phyloP scores from a whole-genome alignment of 2,329 filamentous ascomycete species.

The Xylariaceae sp. region DNA sequence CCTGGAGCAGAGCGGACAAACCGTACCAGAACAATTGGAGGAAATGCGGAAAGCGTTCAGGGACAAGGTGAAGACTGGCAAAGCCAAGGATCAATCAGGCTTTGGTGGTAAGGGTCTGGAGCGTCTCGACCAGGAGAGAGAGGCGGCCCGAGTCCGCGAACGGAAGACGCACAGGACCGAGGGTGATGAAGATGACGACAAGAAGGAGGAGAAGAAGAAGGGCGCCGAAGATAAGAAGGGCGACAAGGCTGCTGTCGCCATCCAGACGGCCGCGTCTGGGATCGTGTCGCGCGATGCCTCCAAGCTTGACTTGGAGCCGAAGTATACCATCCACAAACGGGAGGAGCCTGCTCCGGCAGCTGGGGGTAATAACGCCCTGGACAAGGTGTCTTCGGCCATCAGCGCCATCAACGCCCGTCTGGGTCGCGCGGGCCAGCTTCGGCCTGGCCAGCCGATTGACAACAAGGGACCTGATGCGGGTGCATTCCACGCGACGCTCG shows the following conservation, averaged over 20 bases:
- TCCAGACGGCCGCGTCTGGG: constrained; percentile 54
- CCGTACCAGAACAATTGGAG: constrained; percentile 62
- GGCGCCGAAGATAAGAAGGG: constrained; percentile 62
- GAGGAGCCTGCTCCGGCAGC: constrained; percentile 42
- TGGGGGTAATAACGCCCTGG: constrained; percentile 58
- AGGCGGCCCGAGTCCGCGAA: constrained; percentile 77
- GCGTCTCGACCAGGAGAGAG: constrained; percentile 81
- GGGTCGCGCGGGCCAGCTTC: constrained; percentile 80
- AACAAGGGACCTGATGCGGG: constrained; percentile 98
- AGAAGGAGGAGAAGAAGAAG: constrained; percentile 66
- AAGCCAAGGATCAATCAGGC: constrained; percentile 80
- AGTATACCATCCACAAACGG: constrained; percentile 66
- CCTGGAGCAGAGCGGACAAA: constrained; percentile 82
- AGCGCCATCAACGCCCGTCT: constrained; percentile 86
- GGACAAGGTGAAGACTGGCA: constrained; percentile 87
- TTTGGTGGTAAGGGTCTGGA: constrained; percentile 95
- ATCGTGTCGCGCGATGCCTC: constrained; percentile 45
- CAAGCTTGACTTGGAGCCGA: constrained; percentile 41
- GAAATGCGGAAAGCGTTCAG: constrained; percentile 67
- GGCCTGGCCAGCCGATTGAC: constrained; percentile 89
- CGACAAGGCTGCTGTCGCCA: constrained; percentile 58
- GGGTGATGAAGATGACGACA: constrained; percentile 68
- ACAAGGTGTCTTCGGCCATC: constrained; percentile 84
- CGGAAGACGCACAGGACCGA: constrained; percentile 86
- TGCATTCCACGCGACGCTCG: constrained; percentile 90